Base-by-base conservation (phyloP, 331 rosid species). In the Saraca asoca region DNA sequence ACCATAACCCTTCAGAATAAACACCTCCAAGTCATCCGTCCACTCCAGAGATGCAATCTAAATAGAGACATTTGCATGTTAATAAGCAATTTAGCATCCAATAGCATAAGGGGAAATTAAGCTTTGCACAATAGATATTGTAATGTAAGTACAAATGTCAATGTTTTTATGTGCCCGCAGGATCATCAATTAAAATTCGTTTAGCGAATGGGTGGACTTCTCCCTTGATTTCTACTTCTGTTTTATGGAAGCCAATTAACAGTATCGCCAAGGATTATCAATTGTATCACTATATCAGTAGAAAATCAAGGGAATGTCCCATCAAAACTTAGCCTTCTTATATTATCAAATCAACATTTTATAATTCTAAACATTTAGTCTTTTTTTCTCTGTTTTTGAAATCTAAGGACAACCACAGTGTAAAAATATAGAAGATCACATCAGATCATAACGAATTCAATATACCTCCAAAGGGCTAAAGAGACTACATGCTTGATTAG, bases 1-100 rank as follows among this genome's bases (percentile, higher is more conserved):
- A 29, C 97, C 97, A 83, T 94, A 94, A 41, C 99, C 99, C 82
- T 94, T 94, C 78, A 94, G 79, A 68, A 86, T 81, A 80, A 70
- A 94, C 66, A 16, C 61, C 82, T 88, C 97, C 83, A 94, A 62
- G 58, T 94, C 99, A 77, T 94, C 99, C 63, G 95, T 68, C 99
- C 99, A 94, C 84, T 94, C 99, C 79, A 94, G 73, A 84, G 88
- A 76, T 58, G 69, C 66, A 68, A 88, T 78, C 99, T 94, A 72
- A 51, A 33, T 8, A 13, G 0, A 46, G 12, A 68, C 60, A 56
- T n/a, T 46, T 66, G 42, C 34, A 74, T 39, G 48, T 64, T 39
- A 77, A 70, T 53, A 49, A 75, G 58, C 76, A 67, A 18, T 24
- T n/a, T 24, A 24, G 31, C 43, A 39, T 11, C 33, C 2, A 12